phyloP scores from a whole-genome alignment of 176 grass and related monocot genomes.

The Dactylis glomerata region DNA sequence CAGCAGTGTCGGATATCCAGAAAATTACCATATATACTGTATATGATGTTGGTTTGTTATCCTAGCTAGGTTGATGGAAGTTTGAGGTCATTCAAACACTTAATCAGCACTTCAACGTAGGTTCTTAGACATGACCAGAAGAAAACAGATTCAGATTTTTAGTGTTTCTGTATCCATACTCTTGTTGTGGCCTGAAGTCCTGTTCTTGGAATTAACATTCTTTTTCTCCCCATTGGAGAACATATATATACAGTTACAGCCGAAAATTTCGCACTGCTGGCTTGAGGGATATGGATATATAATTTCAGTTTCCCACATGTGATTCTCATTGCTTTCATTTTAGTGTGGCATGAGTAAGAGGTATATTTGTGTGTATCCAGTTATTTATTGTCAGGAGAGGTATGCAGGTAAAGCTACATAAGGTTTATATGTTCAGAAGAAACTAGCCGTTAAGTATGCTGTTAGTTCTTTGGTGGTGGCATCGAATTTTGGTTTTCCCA shows the following conservation, averaged over 20 bases:
- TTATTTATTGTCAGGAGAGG: not conserved
- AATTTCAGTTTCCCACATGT: not conserved
- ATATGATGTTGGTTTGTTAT: constrained; percentile 1
- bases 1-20: constrained; percentile 1
- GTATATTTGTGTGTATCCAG: not conserved
- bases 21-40: not conserved
- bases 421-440: not conserved
- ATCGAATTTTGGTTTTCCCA: not conserved
- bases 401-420: not conserved
- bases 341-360: not conserved
- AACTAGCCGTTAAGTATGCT: not conserved
- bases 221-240: constrained; percentile 2
- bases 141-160: not conserved
- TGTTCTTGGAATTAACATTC: not conserved
- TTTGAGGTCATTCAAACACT: constrained; percentile 12
- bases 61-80: constrained; percentile 8
- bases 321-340: not conserved
- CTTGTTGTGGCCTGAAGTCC: not conserved
- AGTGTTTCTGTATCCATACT: not conserved
- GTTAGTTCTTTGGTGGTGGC: not conserved
- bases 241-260: not conserved
- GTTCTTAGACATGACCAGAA: constrained; percentile 10
- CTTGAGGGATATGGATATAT: not conserved
- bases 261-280: not conserved
- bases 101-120: constrained; percentile 1